Conservation (phyloP, 768 basidiomycete genomes). For the Nevesoporus exiguus region DNA sequence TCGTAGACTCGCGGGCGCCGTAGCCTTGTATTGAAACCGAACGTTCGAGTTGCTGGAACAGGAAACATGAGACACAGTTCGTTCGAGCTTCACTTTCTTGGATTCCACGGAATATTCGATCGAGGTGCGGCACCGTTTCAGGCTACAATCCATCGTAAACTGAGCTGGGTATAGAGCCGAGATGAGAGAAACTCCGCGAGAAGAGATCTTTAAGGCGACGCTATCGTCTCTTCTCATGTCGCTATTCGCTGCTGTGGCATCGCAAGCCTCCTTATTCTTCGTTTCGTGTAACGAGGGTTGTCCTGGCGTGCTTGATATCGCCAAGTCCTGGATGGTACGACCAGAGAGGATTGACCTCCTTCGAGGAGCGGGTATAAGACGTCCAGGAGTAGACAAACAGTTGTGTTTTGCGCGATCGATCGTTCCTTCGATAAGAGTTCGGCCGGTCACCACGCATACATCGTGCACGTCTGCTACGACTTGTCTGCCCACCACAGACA, state of each 20-base stretch:
- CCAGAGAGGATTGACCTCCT: neutral
- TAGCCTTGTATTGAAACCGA: constrained; percentile 22
- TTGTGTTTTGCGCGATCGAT: neutral
- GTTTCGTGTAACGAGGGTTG: neutral
- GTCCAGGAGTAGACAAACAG: neutral
- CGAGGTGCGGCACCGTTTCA: constrained; percentile 18
- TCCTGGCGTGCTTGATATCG: neutral
- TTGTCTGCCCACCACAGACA: neutral
- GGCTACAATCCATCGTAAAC: neutral
- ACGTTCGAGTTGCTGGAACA: neutral
- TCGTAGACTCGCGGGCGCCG: constrained; percentile 39
- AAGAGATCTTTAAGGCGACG: neutral
- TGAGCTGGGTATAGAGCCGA: neutral
- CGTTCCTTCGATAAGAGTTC: neutral
- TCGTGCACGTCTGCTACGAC: neutral
- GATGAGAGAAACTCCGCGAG: neutral
- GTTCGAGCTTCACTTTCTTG: constrained; percentile 22
- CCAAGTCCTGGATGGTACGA: neutral
- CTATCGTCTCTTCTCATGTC: neutral
- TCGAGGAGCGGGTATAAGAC: neutral
- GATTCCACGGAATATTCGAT: neutral
- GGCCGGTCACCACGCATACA: constrained; percentile 10
- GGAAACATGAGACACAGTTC: neutral
- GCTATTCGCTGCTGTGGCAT: neutral
- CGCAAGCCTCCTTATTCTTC: neutral